Evolutionary conservation across 176 grass and related monocot genomes (phyloP).

Genomic region (Rhynchospora breviuscula): DNA sequence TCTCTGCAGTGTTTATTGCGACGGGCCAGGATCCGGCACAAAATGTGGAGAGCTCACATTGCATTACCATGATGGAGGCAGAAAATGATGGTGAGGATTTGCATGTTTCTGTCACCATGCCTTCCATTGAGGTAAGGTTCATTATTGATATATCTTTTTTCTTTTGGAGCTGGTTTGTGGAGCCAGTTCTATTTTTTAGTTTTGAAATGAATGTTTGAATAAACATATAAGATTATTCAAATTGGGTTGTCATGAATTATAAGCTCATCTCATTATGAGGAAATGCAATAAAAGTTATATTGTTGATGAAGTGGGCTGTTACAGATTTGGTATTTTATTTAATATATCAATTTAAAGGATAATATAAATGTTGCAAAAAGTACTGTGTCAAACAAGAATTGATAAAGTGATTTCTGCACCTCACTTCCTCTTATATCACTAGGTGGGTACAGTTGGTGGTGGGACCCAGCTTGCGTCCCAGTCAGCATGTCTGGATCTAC

Average conservation of each 20-base stretch:
- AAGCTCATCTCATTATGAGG: background rate
- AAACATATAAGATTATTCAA: background rate
- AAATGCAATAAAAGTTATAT: background rate
- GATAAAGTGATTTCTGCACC: background rate
- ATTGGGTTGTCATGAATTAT: background rate
- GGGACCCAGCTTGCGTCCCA: constrained; percentile 69
- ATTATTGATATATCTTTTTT: background rate
- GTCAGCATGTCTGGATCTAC: constrained; percentile 61
- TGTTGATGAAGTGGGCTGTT: background rate
- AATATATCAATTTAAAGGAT: background rate
- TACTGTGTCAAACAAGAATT: background rate
- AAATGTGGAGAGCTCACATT: constrained; percentile 85
- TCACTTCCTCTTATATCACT: background rate
- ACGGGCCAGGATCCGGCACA: constrained; percentile 83
- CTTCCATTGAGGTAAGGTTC: constrained; percentile 63
- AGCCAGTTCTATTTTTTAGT: background rate
- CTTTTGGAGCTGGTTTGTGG: background rate
- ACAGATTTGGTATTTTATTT: background rate
- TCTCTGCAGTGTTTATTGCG: constrained; percentile 63
- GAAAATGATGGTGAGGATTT: constrained; percentile 56
- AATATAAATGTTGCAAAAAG: background rate
- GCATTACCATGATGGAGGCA: constrained; percentile 74
- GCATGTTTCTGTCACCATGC: constrained; percentile 75
- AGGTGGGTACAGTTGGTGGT: constrained; percentile 80
- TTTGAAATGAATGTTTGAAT: background rate